Percentiles rank a stretch among this genome's conserved stretches.
These are phyloP conservation scores for Xylaria acuta DNA, from an alignment of 495 filamentous ascomycete genomes.

Conservation along the genomic window DNA sequence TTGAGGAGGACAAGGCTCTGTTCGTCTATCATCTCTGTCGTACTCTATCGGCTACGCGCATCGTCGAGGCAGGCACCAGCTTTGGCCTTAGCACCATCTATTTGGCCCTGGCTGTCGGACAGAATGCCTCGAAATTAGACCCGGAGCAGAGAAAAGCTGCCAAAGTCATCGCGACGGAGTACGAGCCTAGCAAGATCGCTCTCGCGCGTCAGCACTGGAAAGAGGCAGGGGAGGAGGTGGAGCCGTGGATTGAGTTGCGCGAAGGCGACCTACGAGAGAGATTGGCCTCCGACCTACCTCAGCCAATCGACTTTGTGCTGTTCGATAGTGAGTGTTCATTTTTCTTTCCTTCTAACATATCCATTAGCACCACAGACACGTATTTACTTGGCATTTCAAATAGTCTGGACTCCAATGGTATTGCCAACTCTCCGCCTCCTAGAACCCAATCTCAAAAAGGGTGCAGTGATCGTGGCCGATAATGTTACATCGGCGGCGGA, in stretches of 20 bases:
- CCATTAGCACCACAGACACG: not conserved
- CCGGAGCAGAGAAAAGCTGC: constrained; percentile 32
- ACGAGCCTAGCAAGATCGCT: constrained; percentile 55
- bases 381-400: constrained; percentile 12
- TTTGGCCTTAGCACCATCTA: constrained; percentile 68
- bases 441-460: constrained; percentile 50
- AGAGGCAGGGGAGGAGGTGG: constrained; percentile 51
- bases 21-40: constrained; percentile 55
- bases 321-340: constrained; percentile 56
- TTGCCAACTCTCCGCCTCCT: constrained; percentile 57
- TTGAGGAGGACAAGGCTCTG: constrained; percentile 59
- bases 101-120: constrained; percentile 59
- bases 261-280: constrained; percentile 62
- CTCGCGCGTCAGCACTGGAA: constrained; percentile 56
- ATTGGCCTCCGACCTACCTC: constrained; percentile 46
- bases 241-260: constrained; percentile 55
- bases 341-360: not conserved
- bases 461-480: constrained; percentile 59
- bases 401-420: constrained; percentile 62
- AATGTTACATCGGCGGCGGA: constrained; percentile 48
- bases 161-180: constrained; percentile 61
- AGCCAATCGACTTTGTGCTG: constrained; percentile 58
- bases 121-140: constrained; percentile 36
- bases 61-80: constrained; percentile 64
- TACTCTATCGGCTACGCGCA: constrained; percentile 51